A percentile compares a stretch with the other conserved stretches of the same genome.
These are phyloP conservation scores for Russula foetens DNA, from an alignment of 768 basidiomycete genomes.

Conservation along the genomic window DNA sequence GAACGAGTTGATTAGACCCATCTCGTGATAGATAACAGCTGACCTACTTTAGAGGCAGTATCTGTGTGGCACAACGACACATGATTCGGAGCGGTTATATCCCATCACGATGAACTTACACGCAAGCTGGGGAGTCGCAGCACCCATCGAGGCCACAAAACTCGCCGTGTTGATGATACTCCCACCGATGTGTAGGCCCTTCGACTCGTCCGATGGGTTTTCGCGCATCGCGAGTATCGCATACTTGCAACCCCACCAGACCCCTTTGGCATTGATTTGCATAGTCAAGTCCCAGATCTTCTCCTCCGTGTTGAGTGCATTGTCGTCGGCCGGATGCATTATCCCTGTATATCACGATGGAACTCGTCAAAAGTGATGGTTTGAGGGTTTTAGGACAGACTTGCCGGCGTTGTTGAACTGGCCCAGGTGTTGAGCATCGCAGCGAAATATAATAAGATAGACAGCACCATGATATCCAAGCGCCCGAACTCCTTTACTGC, in stretches of 20 bases:
- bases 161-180: constrained; percentile 98
- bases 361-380: not conserved
- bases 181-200: constrained; percentile 73
- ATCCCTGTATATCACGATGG: constrained; percentile 64
- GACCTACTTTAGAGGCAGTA: constrained; percentile 80
- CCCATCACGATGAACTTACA: constrained; percentile 45
- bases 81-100: not conserved
- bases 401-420: constrained; percentile 92
- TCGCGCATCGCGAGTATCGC: constrained; percentile 95
- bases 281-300: constrained; percentile 92
- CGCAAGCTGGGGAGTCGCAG: constrained; percentile 97
- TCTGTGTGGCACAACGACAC: constrained; percentile 38
- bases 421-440: not conserved
- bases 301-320: constrained; percentile 95
- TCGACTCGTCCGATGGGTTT: constrained; percentile 75
- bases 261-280: constrained; percentile 95
- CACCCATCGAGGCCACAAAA: constrained; percentile 92
- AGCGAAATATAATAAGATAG: not conserved
- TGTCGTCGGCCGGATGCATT: constrained; percentile 94
- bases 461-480: constrained; percentile 83
- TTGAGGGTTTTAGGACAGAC: constrained; percentile 9
- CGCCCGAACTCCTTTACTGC: constrained; percentile 86
- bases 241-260: constrained; percentile 99
- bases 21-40: not conserved
- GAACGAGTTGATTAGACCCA: constrained; percentile 3